These are phyloP conservation scores for Pythium diclinum DNA, from an alignment of 352 stramenopile species.

Conservation along the genomic window DNA sequence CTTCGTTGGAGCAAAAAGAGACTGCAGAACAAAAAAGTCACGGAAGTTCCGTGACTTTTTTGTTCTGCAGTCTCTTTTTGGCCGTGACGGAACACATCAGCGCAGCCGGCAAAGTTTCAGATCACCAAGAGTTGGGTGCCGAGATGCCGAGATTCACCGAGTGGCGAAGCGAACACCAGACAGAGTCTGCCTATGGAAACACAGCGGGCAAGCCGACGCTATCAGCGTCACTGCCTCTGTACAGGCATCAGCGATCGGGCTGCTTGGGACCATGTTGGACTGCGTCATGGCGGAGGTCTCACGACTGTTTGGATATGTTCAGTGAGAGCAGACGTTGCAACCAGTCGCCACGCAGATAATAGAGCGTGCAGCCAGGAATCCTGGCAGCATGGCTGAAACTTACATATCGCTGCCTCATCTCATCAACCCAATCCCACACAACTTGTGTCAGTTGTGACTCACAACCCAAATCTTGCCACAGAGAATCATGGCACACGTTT, in stretches of 20 bases:
- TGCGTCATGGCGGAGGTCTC: neutral
- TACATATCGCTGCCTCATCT: neutral
- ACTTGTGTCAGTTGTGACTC: no score
- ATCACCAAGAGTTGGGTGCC: neutral
- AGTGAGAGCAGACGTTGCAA: neutral
- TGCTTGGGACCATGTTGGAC: neutral
- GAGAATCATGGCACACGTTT: no score
- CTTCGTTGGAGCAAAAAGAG: neutral
- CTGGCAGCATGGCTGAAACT: neutral
- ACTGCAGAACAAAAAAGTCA: neutral
- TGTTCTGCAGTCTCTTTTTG: conserved; percentile 1
- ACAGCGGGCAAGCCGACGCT: neutral
- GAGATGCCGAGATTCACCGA: neutral
- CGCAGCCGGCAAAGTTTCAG: conserved; percentile 6
- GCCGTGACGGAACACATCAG: neutral
- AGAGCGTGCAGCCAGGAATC: neutral
- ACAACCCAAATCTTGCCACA: no score
- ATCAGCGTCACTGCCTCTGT: neutral
- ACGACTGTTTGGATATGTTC: neutral
- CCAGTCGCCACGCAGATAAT: neutral
- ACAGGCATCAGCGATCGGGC: neutral
- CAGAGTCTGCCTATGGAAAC: no score
- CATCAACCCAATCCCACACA: neutral
- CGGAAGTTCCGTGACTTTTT: neutral
- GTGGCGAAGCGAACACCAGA: no score